Evolutionary conservation across 2,329 filamentous ascomycete genomes (phyloP), one percentile per base, ranked within the genome.

Genomic region (Allantophomopsis cytisporea): DNA sequence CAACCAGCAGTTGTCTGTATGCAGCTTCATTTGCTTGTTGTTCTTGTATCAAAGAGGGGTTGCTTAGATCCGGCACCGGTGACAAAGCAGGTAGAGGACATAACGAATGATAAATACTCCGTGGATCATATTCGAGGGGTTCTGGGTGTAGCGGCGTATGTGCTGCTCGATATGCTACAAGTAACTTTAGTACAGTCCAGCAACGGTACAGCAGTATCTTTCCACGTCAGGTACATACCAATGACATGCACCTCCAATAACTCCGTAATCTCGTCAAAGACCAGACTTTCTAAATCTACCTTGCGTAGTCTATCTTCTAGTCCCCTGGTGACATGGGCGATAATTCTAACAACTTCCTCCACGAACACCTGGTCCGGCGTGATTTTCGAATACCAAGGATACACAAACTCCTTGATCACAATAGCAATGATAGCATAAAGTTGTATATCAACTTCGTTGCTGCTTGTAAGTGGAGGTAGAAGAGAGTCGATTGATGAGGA

Each of bases 361-460:
- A 91, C 79, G 55, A 98, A 93, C 11, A 76, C 71, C 55, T 88
- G 83, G 60, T 98, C 89, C 3, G 86, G 76, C 1, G 89, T 95
- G 58, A 98, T 91, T 58, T 81, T 89, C 47, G 69, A 71, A 64
- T 98, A 98, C 91, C 91, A 98, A 23, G 76, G 78, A 58, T 91
- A 80, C 31, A 98, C 83, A 57, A 87, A 94, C 47, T 95, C 87
- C 53, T 83, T 79, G 51, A 95, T 69, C 45, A 96, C 77, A 43
- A 96, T 82, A 39, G 91, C 83, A 44, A 98, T 78, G 43, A 96
- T 73, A 20, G 85, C 89, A 57, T 96, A 98, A 4, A 98, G 71
- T 61, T 98, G 83, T 41, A 93, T 65, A 59, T 98, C 91, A 43
- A 96, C 76, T 50, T 93, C 86, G 58, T 94, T 94, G 38, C 86